Conservation (phyloP, 148 eudicot species). For the Cornus suecica region DNA sequence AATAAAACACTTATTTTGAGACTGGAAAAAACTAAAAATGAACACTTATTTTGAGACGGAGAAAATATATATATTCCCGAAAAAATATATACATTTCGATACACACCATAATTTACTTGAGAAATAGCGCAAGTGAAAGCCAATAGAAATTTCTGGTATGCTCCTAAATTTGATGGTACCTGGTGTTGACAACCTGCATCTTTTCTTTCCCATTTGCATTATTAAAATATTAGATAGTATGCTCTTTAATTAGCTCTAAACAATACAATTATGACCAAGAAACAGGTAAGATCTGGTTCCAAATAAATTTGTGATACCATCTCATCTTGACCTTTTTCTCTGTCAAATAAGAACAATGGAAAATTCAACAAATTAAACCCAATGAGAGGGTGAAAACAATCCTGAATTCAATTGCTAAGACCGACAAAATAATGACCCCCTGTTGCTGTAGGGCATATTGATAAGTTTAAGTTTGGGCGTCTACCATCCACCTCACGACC, state of each 20-base stretch:
- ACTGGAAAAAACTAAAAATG: too few species aligned
- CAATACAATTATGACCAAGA: conserved; percentile 13
- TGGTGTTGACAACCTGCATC: not conserved
- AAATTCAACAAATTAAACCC: conserved; percentile 6
- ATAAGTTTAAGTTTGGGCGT: conserved; percentile 15
- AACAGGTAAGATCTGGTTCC: not conserved
- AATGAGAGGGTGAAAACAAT: conserved; percentile 6
- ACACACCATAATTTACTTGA: too few species aligned
- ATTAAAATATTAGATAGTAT: not conserved
- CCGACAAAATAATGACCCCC: not conserved
- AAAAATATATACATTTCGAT: too few species aligned
- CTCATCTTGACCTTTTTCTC: conserved; percentile 13
- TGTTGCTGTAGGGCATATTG: not conserved
- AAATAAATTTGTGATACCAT: conserved; percentile 10
- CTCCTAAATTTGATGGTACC: too few species aligned
- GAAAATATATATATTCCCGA: too few species aligned
- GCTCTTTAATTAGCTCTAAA: conserved; percentile 2
- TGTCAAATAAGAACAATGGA: conserved; percentile 11
- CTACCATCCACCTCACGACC: too few species aligned
- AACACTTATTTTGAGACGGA: too few species aligned
- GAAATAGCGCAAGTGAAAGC: too few species aligned
- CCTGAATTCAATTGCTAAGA: conserved; percentile 1
- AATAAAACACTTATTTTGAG: too few species aligned
- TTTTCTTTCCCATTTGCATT: not conserved
- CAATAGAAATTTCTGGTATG: not conserved